Evolutionary conservation across 768 basidiomycete species (phyloP).

Genomic region (Suillus clintonianus): DNA sequence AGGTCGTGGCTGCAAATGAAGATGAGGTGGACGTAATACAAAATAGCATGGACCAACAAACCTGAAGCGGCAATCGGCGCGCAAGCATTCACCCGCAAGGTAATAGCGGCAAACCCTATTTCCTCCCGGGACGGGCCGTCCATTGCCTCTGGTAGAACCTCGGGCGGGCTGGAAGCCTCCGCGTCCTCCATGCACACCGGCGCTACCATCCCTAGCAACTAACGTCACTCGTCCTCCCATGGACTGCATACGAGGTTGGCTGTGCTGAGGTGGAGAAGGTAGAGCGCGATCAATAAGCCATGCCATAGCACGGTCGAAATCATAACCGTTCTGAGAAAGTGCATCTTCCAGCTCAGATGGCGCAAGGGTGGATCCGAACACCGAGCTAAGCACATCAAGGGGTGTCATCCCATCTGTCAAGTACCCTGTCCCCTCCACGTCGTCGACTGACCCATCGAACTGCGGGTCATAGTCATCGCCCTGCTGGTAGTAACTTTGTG

Average conservation of each 20-base stretch:
- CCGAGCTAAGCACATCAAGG: constrained; percentile 91
- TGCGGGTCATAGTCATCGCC: constrained; percentile 34
- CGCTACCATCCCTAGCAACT: constrained; percentile 55
- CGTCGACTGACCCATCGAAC: constrained; percentile 36
- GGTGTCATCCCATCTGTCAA: constrained; percentile 95
- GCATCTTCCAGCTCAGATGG: constrained; percentile 94
- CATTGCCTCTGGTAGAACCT: constrained; percentile 21
- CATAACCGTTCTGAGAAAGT: constrained; percentile 82
- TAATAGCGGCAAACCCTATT: constrained; percentile 95
- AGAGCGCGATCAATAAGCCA: constrained; percentile 82
- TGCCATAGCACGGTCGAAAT: constrained; percentile 95
- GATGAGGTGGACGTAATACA: constrained; percentile 7
- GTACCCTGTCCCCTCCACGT: constrained; percentile 56
- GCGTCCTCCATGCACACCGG: constrained; percentile 43
- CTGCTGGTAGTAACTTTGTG: constrained; percentile 30
- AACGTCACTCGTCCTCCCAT: constrained; percentile 71
- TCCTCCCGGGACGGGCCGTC: constrained; percentile 47
- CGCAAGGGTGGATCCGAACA: constrained; percentile 89
- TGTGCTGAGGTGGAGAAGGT: constrained; percentile 43
- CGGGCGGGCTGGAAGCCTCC: constrained; percentile 33
- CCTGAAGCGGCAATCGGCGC: constrained; percentile 99
- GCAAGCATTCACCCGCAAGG: constrained; percentile 91
- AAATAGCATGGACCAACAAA: constrained; percentile 36
- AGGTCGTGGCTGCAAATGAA: constrained; percentile 75
- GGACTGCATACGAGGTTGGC: constrained; percentile 51